Conservation (phyloP, 2,329 filamentous ascomycete genomes). For the Elsinoe australis region DNA sequence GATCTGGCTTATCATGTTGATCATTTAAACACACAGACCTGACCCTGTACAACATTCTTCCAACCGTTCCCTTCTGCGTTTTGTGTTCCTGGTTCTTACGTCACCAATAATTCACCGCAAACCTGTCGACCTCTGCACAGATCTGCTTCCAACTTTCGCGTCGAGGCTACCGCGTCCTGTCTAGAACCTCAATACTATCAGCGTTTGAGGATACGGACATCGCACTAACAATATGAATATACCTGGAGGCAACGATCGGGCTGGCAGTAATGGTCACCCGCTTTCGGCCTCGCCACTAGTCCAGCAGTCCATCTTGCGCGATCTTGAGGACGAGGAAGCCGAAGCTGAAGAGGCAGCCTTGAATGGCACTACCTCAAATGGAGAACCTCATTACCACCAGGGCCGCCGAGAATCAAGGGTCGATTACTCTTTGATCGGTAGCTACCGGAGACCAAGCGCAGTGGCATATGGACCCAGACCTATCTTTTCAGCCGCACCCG, state of each 20-base stretch:
- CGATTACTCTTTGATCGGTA: conserved; percentile 48
- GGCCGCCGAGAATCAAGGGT: conserved; percentile 20
- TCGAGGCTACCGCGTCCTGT: not conserved
- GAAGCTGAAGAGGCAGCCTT: conserved; percentile 20
- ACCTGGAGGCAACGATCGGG: not conserved
- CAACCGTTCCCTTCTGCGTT: too few species aligned
- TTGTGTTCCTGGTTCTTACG: conserved; percentile 15
- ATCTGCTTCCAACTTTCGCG: not conserved
- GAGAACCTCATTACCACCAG: conserved; percentile 19
- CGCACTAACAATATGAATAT: conserved; percentile 2
- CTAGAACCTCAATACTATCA: too few species aligned
- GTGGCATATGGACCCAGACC: conserved; percentile 65
- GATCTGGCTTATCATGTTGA: conserved; percentile 15
- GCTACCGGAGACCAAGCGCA: conserved; percentile 70
- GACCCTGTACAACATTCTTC: not conserved
- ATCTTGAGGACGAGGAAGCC: conserved; percentile 26
- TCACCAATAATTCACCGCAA: conserved; percentile 12
- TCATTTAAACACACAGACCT: conserved; percentile 5
- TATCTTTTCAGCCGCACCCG: conserved; percentile 56
- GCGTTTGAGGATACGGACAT: not conserved
- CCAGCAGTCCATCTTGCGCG: conserved; percentile 28
- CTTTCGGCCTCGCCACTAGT: conserved; percentile 23
- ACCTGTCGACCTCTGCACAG: too few species aligned
- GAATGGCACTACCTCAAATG: not conserved
- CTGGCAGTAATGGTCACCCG: not conserved